Conservation (phyloP, 768 basidiomycete genomes). For the Boletellus sp. region DNA sequence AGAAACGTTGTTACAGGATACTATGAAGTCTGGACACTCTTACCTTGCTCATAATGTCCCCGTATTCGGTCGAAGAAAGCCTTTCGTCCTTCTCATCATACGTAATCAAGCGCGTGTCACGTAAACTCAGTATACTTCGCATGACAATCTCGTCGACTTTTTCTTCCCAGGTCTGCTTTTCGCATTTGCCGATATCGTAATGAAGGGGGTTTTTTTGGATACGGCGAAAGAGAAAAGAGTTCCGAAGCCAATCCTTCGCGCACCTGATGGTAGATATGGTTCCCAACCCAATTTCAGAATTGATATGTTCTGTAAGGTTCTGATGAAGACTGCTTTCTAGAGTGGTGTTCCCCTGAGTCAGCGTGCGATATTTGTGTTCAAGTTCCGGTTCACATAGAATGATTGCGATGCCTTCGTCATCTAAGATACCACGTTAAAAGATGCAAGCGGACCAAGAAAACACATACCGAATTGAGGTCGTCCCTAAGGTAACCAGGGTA, state of each 20-base stretch:
- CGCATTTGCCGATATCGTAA: conserved; percentile 62
- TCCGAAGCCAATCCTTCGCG: conserved; percentile 80
- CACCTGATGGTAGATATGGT: conserved; percentile 69
- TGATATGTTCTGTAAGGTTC: conserved; percentile 86
- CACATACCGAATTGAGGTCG: conserved; percentile 82
- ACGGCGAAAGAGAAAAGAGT: conserved; percentile 83
- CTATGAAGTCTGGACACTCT: conserved; percentile 8
- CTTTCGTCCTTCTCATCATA: conserved; percentile 39
- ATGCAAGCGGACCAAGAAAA: neutral
- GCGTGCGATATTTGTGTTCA: conserved; percentile 65
- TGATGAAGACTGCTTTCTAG: conserved; percentile 84
- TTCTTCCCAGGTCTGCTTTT: conserved; percentile 63
- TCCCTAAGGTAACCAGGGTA: conserved; percentile 44
- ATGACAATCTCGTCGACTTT: conserved; percentile 71
- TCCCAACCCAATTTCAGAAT: conserved; percentile 86
- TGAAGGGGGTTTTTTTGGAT: conserved; percentile 78
- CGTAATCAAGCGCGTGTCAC: conserved; percentile 57
- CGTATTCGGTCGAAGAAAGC: conserved; percentile 66
- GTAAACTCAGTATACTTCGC: conserved; percentile 58
- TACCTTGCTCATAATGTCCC: conserved; percentile 87
- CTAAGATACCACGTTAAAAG: conserved; percentile 34
- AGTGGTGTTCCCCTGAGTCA: conserved; percentile 67
- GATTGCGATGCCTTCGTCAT: conserved; percentile 78
- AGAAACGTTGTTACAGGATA: conserved; percentile 5
- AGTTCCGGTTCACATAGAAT: conserved; percentile 77